Evolutionary conservation across 768 basidiomycete genomes (phyloP).

Genomic region (Termitomyces sp.): DNA sequence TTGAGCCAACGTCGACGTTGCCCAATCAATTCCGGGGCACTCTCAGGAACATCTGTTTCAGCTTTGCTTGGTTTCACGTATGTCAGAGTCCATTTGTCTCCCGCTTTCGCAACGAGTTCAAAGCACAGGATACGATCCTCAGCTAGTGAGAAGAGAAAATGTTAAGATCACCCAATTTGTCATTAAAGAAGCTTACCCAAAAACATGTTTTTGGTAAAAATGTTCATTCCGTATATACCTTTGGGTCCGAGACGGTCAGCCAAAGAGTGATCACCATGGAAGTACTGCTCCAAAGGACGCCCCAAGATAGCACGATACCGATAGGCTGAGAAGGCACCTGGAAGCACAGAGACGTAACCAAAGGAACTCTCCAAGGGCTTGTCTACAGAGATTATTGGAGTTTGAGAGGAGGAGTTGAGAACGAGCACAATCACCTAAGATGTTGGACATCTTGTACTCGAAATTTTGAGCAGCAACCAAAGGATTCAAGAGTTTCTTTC

Average conservation of each 20-base stretch:
- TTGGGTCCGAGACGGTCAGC: conserved; percentile 89
- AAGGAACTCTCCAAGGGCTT: conserved; percentile 95
- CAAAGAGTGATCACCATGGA: conserved; percentile 83
- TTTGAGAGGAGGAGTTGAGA: neutral
- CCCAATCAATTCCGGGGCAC: conserved; percentile 87
- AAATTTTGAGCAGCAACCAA: conserved; percentile 94
- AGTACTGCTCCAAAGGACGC: conserved; percentile 79
- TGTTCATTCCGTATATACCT: conserved; percentile 95
- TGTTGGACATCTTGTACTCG: conserved; percentile 98
- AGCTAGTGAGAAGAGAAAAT: conserved; percentile 32
- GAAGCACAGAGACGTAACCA: conserved; percentile 92
- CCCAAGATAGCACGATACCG: conserved; percentile 91
- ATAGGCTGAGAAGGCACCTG: conserved; percentile 96
- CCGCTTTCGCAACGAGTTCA: conserved; percentile 88
- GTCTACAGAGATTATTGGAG: conserved; percentile 34
- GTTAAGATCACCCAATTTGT: neutral
- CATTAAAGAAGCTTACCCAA: conserved; percentile 23
- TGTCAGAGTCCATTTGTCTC: conserved; percentile 83
- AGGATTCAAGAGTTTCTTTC: conserved; percentile 87
- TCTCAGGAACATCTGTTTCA: conserved; percentile 94
- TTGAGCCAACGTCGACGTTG: conserved; percentile 97
- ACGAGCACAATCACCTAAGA: conserved; percentile 50
- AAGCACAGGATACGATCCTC: conserved; percentile 98
- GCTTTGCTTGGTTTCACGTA: conserved; percentile 94
- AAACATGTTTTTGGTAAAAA: conserved; percentile 88